Evolutionary conservation across 768 basidiomycete genomes (phyloP), one percentile per base, ranked within the genome.

Genomic region (Boletus insuetus): DNA sequence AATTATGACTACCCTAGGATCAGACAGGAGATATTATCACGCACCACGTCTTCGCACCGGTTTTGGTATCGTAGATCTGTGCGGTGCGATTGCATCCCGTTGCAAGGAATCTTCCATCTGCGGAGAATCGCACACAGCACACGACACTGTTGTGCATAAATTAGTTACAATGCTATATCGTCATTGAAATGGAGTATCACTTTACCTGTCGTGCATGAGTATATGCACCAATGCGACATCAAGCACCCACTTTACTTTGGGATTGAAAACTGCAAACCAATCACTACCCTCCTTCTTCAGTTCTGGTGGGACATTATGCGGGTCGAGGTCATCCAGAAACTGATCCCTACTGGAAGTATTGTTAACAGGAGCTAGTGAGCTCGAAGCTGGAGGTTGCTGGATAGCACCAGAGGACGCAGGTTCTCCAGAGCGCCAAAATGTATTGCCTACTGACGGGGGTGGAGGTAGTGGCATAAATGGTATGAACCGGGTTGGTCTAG

Each of bases 41-140:
- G 51, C 60, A 94, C 94, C 89, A 94, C 31, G 87, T 86, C 74
- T 91, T 93, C 0, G 66, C 69, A 8, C 95, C 95, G 0, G 90
- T 88, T 73, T 89, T 89, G 26, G 88, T 89, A 68, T 98, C 93
- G 69, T 91, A 98, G 53, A 98, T 94, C 72, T 97, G 94, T 20
- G 94, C 92, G 0, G 93, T 91, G 39, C 92, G 81, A 74, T 98
- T 98, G 74, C 94, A 98, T 13, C 96, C 96, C 6, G 96, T 98
- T 31, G 96, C 96, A 31, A 98, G 82, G 57, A 79, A 86, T 69
- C 91, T 93, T 26, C 95, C 93, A 71, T 98, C 94, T 13, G 92
- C 90, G 49, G 93, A 96, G 74, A 97, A 96, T 55, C 89, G 82
- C 29, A 97, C 94, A 65, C 94, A 97, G 64, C 95, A 91, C 10